Percentiles rank a stretch among this genome's conserved stretches.
Evolutionary conservation across 176 grass and related monocot genomes (phyloP).

Genomic region (Bromus sterilis): DNA sequence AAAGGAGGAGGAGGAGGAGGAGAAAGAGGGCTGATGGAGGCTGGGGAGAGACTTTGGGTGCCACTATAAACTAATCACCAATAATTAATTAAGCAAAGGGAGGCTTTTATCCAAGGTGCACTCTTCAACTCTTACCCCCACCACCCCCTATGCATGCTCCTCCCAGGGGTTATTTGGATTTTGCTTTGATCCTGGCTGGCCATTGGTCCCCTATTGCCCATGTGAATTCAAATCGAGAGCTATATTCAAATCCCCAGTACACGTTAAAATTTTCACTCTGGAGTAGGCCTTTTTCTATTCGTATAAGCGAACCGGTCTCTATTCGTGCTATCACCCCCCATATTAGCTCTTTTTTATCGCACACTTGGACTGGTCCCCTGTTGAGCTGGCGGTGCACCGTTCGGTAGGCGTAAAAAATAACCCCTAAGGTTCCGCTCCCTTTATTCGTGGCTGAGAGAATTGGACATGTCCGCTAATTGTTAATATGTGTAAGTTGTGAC

Average conservation of each 20-base stretch:
- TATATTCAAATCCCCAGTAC: neutral
- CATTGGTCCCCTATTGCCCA: slow-evolving; percentile 18
- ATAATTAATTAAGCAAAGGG: neutral
- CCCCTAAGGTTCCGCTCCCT: neutral
- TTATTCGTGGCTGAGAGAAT: neutral
- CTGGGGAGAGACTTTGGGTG: slow-evolving; percentile 27
- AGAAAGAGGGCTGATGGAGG: slow-evolving; percentile 23
- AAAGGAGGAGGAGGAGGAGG: slow-evolving; percentile 29
- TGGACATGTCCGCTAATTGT: neutral
- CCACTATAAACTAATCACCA: slow-evolving; percentile 11
- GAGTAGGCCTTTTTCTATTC: neutral
- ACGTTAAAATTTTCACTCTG: neutral
- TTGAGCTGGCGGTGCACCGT: neutral
- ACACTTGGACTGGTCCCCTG: slow-evolving; percentile 8
- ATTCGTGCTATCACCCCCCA: neutral
- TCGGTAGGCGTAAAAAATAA: neutral
- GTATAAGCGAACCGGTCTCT: neutral
- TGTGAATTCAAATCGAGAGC: slow-evolving; percentile 31
- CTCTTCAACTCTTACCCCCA: neutral
- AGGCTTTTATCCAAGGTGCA: slow-evolving; percentile 16
- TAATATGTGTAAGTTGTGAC: neutral
- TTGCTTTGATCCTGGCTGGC: neutral
- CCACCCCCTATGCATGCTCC: neutral
- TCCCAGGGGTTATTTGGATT: slow-evolving; percentile 17
- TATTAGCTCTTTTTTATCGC: neutral